Evolutionary conservation across 2,329 filamentous ascomycete species (phyloP).

Genomic region (Cordyceps farinosa): DNA sequence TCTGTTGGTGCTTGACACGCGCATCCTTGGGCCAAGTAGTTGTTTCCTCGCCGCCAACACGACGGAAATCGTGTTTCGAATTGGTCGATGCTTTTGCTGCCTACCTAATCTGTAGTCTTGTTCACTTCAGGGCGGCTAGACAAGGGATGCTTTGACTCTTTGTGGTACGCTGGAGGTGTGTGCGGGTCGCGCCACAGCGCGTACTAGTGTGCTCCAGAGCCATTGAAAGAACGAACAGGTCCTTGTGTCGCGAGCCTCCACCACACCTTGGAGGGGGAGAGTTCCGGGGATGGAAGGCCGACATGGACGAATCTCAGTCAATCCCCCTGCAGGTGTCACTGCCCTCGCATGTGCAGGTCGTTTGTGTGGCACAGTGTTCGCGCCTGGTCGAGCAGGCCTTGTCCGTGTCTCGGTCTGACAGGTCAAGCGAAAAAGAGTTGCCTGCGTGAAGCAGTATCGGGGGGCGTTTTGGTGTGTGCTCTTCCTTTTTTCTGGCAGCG

Average conservation of each 20-base stretch:
- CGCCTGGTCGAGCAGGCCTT: background rate
- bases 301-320: background rate
- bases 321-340: slow-evolving; percentile 2
- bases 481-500: background rate
- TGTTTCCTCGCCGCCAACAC: too few relatives aligned
- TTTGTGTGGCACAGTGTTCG: background rate
- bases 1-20: too few relatives aligned
- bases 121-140: too few relatives aligned
- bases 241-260: background rate
- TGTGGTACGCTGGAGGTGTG: too few relatives aligned
- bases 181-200: background rate
- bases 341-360: background rate
- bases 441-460: background rate
- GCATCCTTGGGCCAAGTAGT: too few relatives aligned
- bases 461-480: background rate
- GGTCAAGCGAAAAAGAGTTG: background rate
- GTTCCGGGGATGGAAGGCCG: background rate
- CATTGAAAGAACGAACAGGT: background rate
- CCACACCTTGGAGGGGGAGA: background rate
- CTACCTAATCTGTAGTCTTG: too few relatives aligned
- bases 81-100: too few relatives aligned
- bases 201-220: background rate
- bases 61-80: too few relatives aligned
- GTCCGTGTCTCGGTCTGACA: background rate
- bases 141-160: too few relatives aligned